Percentiles rank a stretch among this genome's conserved stretches.
Evolutionary conservation across 495 filamentous ascomycete genomes (phyloP).

Genomic region (Aspergillus kassunensis): DNA sequence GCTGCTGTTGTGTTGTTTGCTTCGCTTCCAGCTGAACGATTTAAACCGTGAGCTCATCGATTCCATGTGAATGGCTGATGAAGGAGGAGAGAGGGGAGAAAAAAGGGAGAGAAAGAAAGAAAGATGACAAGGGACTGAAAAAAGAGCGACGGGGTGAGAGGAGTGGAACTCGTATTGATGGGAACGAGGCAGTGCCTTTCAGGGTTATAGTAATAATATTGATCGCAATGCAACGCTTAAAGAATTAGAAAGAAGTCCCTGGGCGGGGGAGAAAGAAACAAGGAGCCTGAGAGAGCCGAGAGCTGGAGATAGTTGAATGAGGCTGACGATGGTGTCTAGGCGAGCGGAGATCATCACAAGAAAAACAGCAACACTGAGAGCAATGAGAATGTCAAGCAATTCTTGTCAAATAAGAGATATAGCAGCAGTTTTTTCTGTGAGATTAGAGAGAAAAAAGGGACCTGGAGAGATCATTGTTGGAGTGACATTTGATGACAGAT

Average conservation of each 20-base stretch:
- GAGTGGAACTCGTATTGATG: background rate
- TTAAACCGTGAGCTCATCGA: constrained; percentile 52
- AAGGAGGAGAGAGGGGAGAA: constrained; percentile 11
- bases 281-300: constrained; percentile 1
- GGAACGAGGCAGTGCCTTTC: constrained; percentile 6
- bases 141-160: constrained; percentile 5
- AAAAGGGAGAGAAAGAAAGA: constrained; percentile 13
- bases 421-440: no score
- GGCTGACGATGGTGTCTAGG: constrained; percentile 1
- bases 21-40: constrained; percentile 44
- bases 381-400: background rate
- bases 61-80: constrained; percentile 35
- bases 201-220: background rate
- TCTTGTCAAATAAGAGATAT: no score
- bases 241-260: background rate
- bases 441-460: no score
- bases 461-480: no score
- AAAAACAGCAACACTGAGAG: background rate
- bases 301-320: constrained; percentile 5
- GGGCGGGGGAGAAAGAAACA: background rate
- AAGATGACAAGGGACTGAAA: background rate
- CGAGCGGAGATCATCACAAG: background rate
- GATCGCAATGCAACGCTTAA: constrained; percentile 2
- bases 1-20: constrained; percentile 28
- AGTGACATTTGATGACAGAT: background rate